Percentiles rank a stretch among this genome's conserved stretches.
Conservation (phyloP, 192 early-diverging fungal genomes). For the Backusella tuberculispora region DNA sequence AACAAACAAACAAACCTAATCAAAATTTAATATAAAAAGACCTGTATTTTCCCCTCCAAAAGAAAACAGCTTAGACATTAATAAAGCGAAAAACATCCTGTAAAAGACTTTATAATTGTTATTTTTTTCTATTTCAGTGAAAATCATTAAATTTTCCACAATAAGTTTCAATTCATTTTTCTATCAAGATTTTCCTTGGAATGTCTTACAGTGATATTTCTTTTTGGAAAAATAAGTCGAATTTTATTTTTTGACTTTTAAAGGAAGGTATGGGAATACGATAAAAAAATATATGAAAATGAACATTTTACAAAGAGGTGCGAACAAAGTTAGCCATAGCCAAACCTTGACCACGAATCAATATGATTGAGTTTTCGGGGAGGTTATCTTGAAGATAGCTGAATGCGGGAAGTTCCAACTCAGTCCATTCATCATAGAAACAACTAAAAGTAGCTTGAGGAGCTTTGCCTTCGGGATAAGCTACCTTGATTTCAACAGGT, state of each 20-base stretch:
- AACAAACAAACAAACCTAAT: too few species aligned
- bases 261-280: background rate
- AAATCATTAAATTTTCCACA: too few species aligned
- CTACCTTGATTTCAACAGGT: slow-evolving; percentile 19
- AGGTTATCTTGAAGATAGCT: slow-evolving; percentile 38
- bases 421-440: slow-evolving; percentile 59
- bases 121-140: too few species aligned
- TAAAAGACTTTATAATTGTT: too few species aligned
- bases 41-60: too few species aligned
- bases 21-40: too few species aligned
- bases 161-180: too few species aligned
- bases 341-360: slow-evolving; percentile 36
- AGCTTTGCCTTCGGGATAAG: slow-evolving; percentile 9
- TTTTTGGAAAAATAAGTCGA: background rate
- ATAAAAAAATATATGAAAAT: background rate
- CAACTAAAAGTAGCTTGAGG: slow-evolving; percentile 35
- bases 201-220: background rate
- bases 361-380: slow-evolving; percentile 42
- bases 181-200: too few species aligned
- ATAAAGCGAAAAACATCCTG: too few species aligned
- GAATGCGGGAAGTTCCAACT: slow-evolving; percentile 48
- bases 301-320: background rate
- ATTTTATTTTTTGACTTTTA: background rate
- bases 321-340: slow-evolving; percentile 7
- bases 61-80: too few species aligned